Base-by-base conservation (phyloP, 176 grass and related monocot genomes). In the Rhipidocladum racemiflorum region DNA sequence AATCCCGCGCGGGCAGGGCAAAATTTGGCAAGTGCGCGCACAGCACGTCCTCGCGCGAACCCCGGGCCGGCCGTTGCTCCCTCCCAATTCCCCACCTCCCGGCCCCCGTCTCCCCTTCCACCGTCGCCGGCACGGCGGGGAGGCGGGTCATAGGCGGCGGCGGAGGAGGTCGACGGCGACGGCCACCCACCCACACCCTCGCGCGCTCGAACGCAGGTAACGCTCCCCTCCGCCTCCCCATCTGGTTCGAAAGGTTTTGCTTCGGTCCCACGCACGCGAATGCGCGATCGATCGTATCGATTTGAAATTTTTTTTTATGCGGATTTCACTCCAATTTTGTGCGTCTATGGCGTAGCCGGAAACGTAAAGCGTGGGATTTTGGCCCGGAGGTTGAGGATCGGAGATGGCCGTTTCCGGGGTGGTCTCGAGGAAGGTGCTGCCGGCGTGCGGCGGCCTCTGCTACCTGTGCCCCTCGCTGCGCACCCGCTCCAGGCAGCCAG, bases 341-440 rank as follows among this genome's bases (percentile, higher is more conserved):
- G 46, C 11, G n/a, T 24, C 55, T 24, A 9, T n/a, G 55, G 3
- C n/a, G 9, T 11, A 12, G 55, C 55, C 0, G 0, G 6, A 20
- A 49, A 51, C 49, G 50, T 53, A 21, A 53, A 53, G n/a, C n/a
- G 3, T 57, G n/a, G 55, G 55, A 24, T 11, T 59, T 59, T 59
- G 56, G 23, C 56, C 23, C 56, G 23, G 54, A 23, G 1, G 56
- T 4, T n/a, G n/a, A 59, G 56, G 56, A 59, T 59, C 10, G 56
- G 56, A 11, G 23, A 59, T 59, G 56, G 23, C 56, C 21, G 23
- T 59, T n/a, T 12, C 56, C 10, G 87, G 92, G 12, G 89, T 94
- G 71, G 81, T 94, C 4, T 89, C 89, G 71, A 85, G 92, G 81
- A 91, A 89, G 81, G 87, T 94, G 53, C 59, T 94, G 27, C 87